Conservation (phyloP, 2,329 filamentous ascomycete genomes). For the Colletotrichum higginsianum region DNA sequence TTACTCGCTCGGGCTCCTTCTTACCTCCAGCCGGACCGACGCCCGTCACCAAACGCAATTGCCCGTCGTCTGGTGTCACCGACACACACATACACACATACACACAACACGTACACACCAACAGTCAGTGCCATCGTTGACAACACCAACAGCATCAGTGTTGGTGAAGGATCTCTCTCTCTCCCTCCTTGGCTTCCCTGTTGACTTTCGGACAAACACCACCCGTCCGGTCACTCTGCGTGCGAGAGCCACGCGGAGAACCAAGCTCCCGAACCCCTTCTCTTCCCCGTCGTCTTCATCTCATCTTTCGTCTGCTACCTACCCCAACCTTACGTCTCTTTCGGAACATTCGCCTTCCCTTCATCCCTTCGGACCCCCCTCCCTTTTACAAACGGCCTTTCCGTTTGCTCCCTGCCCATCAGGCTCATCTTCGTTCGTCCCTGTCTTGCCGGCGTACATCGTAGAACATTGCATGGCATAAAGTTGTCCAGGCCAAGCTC, state of each 20-base stretch:
- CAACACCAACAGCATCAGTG: not conserved
- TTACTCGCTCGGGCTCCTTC: not conserved
- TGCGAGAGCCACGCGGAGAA: not conserved
- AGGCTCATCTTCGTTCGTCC: not conserved
- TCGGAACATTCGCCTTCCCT: not conserved
- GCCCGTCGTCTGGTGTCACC: slow-evolving; percentile 30
- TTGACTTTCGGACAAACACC: slow-evolving; percentile 30
- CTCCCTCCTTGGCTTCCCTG: not conserved
- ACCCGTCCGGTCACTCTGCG: slow-evolving; percentile 21
- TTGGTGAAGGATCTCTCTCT: not conserved
- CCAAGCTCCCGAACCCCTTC: not conserved
- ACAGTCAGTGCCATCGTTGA: slow-evolving; percentile 14
- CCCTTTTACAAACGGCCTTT: too few species aligned
- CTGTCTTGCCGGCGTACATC: not conserved
- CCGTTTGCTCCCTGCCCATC: too few species aligned
- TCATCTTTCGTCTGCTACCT: not conserved
- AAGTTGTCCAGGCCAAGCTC: slow-evolving; percentile 23
- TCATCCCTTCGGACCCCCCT: too few species aligned
- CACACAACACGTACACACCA: too few species aligned
- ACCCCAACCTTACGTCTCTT: not conserved
- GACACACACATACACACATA: too few species aligned
- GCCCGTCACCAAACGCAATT: slow-evolving; percentile 30
- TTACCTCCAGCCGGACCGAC: slow-evolving; percentile 23
- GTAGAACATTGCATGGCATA: too few species aligned
- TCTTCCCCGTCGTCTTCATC: not conserved